These are phyloP conservation scores for Stylosanthes scabra DNA, from an alignment of 331 rosid species.

Conservation along the genomic window DNA sequence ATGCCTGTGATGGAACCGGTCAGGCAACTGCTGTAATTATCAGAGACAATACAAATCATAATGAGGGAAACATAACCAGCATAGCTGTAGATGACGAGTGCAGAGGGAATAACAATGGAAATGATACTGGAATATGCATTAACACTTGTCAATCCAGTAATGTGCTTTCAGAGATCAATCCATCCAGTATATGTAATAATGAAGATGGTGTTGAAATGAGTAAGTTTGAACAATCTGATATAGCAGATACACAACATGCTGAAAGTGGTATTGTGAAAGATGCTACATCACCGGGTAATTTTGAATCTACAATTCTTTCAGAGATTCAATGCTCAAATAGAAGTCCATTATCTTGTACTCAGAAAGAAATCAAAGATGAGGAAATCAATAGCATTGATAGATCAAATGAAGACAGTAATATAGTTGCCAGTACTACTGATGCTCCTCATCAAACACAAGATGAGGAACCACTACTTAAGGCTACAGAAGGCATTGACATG, in stretches of 20 bases:
- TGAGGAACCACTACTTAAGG: conserved; percentile 28
- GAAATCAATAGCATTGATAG: conserved; percentile 32
- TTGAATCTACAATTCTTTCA: conserved; percentile 34
- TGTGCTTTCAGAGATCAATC: conserved; percentile 33
- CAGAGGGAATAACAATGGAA: conserved; percentile 36
- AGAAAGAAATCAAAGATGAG: conserved; percentile 32
- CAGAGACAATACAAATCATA: conserved; percentile 1
- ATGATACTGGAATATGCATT: conserved; percentile 7
- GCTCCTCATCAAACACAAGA: conserved; percentile 33
- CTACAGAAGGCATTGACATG: conserved; percentile 13
- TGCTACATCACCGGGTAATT: conserved; percentile 16
- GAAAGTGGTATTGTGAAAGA: conserved; percentile 41
- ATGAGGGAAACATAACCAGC: conserved; percentile 33
- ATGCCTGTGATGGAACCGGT: conserved; percentile 33
- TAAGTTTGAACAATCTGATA: conserved; percentile 30
- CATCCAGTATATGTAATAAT: conserved; percentile 23
- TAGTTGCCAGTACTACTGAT: conserved; percentile 13
- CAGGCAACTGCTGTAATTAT: conserved; percentile 28
- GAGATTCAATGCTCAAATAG: conserved; percentile 39
- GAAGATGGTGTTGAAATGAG: conserved; percentile 32
- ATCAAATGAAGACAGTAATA: conserved; percentile 31
- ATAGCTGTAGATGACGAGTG: conserved; percentile 9
- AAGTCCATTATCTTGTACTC: conserved; percentile 26
- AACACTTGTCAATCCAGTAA: conserved; percentile 25
- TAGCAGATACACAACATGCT: conserved; percentile 38